Conservation (phyloP, 306 rosid species). For the Quercus parvula region DNA sequence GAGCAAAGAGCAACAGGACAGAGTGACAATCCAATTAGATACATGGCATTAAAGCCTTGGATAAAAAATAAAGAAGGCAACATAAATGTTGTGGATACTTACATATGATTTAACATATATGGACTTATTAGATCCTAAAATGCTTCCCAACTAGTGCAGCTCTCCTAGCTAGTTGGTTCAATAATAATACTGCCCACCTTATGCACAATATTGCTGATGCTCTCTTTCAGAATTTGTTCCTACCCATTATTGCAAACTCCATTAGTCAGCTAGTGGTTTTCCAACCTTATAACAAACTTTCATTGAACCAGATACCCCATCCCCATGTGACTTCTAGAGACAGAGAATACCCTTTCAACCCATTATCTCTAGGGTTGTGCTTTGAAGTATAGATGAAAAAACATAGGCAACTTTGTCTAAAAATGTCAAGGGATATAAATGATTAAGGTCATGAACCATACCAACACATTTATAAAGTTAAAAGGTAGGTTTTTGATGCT, state of each 20-base stretch:
- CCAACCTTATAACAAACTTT: not conserved
- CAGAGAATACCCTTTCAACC: not conserved
- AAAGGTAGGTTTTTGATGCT: not conserved
- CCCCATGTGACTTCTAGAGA: not conserved
- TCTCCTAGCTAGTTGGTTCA: not conserved
- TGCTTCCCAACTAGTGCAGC: no score
- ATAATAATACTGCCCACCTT: not conserved
- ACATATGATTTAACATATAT: no score
- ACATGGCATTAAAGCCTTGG: no score
- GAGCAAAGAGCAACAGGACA: no score
- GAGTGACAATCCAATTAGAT: no score
- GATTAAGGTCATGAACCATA: not conserved
- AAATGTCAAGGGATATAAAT: not conserved
- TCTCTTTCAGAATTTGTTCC: not conserved
- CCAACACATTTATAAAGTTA: not conserved
- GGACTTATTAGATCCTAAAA: no score
- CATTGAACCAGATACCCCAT: not conserved
- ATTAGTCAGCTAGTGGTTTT: not conserved
- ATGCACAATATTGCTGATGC: not conserved
- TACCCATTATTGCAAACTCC: not conserved
- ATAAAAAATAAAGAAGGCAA: no score
- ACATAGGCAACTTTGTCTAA: not conserved
- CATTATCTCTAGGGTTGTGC: conserved; percentile 9
- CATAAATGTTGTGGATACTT: no score
- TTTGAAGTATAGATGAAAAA: not conserved